Conservation (phyloP, 352 stramenopile species). For the Aphanomyces astaci region DNA sequence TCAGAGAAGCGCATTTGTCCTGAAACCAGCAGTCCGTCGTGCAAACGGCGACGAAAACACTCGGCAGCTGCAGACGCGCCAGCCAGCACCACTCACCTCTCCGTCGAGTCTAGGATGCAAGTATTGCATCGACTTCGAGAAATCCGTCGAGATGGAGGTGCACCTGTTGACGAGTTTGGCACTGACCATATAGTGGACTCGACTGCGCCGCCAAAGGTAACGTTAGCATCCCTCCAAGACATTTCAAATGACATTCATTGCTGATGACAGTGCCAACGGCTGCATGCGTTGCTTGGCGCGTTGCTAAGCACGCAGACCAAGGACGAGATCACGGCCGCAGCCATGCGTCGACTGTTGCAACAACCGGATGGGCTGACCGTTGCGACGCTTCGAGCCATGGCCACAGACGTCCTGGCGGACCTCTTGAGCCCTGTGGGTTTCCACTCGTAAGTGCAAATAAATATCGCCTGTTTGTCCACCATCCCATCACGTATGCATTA, state of each 20-base stretch:
- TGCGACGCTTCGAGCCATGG: slow-evolving; percentile 30
- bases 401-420: slow-evolving; percentile 34
- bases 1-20: background rate
- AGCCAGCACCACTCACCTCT: background rate
- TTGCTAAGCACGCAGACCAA: slow-evolving; percentile 69
- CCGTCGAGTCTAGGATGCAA: background rate
- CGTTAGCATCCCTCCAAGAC: no score
- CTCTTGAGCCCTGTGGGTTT: slow-evolving; percentile 63
- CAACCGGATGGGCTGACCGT: slow-evolving; percentile 44
- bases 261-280: slow-evolving; percentile 33
- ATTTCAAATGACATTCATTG: background rate
- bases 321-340: slow-evolving; percentile 54
- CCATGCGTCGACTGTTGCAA: slow-evolving; percentile 58
- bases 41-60: background rate
- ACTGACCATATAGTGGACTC: background rate
- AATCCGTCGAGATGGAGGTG: background rate
- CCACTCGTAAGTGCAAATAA: slow-evolving; percentile 29
- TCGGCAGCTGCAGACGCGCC: background rate
- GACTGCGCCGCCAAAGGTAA: background rate
- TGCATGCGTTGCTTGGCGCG: slow-evolving; percentile 55
- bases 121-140: background rate
- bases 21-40: background rate
- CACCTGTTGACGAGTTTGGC: slow-evolving; percentile 8
- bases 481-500: background rate
- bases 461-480: background rate